Percentiles rank a stretch among this genome's conserved stretches.
phyloP scores from a whole-genome alignment of 2,329 filamentous ascomycete genomes.

The Phoma herbarum region DNA sequence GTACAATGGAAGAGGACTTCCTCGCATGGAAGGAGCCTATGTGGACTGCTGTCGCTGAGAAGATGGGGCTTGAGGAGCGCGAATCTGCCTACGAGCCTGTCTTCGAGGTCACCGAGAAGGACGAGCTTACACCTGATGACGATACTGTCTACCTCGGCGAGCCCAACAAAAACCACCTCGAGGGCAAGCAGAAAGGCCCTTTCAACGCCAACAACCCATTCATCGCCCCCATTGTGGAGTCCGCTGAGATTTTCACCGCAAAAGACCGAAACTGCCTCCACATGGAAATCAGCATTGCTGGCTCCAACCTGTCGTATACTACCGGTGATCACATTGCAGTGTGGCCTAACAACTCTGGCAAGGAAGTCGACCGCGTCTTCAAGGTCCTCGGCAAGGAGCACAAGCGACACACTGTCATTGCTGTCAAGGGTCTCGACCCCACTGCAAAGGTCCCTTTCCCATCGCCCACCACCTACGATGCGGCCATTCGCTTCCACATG shows the following conservation, averaged over 20 bases:
- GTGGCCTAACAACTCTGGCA: constrained; percentile 95
- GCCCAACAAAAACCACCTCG: constrained; percentile 94
- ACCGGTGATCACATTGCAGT: constrained; percentile 97
- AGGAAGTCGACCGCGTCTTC: constrained; percentile 90
- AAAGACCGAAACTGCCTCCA: constrained; percentile 95
- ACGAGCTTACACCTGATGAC: constrained; percentile 76
- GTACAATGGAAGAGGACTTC: constrained; percentile 99
- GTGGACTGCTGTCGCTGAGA: constrained; percentile 85
- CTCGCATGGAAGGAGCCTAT: constrained; percentile 99
- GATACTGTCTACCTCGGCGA: constrained; percentile 92
- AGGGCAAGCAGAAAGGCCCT: constrained; percentile 82
- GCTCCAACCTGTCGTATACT: constrained; percentile 89
- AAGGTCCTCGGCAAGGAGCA: constrained; percentile 76
- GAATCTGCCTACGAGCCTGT: constrained; percentile 96
- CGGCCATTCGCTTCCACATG: constrained; percentile 92
- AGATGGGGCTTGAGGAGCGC: constrained; percentile 91
- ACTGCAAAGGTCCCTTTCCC: constrained; percentile 98
- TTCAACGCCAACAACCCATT: constrained; percentile 98
- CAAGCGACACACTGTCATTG: constrained; percentile 84
- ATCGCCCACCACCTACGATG: constrained; percentile 94
- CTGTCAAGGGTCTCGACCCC: constrained; percentile 88
- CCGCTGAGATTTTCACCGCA: constrained; percentile 87
- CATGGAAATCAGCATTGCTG: constrained; percentile 90
- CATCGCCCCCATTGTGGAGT: constrained; percentile 91
- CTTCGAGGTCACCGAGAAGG: constrained; percentile 81